A percentile compares a stretch with the other conserved stretches of the same genome.
Conservation (phyloP, 2,329 filamentous ascomycete species). For the Botrytis medusae region DNA sequence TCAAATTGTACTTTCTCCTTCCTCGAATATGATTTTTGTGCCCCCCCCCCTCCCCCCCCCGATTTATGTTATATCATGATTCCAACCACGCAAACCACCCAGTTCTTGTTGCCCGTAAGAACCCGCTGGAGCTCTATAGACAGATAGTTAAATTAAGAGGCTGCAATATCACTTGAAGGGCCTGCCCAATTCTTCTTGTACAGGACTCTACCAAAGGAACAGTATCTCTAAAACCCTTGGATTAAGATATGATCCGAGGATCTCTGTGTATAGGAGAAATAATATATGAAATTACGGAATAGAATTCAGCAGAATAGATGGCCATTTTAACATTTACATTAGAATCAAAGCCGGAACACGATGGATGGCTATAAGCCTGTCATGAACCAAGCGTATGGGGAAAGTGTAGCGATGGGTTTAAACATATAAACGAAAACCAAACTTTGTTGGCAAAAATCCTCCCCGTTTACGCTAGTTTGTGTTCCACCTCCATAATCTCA, state of each 20-base stretch:
- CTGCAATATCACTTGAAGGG: not conserved
- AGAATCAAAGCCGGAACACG: fast-evolving
- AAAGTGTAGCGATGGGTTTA: not conserved
- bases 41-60: not conserved
- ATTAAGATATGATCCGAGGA: not conserved
- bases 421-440: not conserved
- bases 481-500: constrained; percentile 2
- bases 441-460: not conserved
- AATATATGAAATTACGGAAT: not conserved
- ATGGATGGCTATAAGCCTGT: not conserved
- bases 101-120: not conserved
- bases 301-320: not conserved
- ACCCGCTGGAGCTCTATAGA: not conserved
- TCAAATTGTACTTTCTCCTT: fast-evolving
- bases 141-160: not conserved
- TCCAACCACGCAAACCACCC: not conserved
- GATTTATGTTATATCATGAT: not conserved
- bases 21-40: not conserved
- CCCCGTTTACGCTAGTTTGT: not conserved
- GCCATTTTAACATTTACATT: not conserved
- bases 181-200: not conserved
- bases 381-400: not conserved
- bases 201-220: not conserved
- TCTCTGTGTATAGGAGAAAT: not conserved
- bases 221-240: not conserved